Evolutionary conservation across 1,139 yeast genomes (phyloP).

Genomic region (Lodderomyces margitis): DNA sequence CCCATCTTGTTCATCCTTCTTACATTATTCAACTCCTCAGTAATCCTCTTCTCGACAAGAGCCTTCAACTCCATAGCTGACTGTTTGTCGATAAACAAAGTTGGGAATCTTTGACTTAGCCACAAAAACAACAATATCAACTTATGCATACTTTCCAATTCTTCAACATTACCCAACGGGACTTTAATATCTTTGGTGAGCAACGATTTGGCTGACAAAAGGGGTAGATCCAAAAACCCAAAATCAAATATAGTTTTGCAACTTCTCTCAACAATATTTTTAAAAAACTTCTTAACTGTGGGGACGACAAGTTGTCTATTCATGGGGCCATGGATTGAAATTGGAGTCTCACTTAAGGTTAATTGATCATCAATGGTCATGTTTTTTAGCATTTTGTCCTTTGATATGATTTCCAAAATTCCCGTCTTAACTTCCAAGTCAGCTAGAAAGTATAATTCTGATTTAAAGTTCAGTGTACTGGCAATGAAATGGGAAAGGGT

Average conservation of each 20-base stretch:
- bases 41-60: conserved; percentile 62
- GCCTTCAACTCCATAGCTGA: conserved; percentile 70
- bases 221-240: conserved; percentile 31
- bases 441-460: conserved; percentile 37
- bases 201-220: conserved; percentile 25
- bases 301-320: conserved; percentile 14
- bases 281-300: conserved; percentile 32
- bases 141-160: conserved; percentile 70
- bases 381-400: conserved; percentile 24
- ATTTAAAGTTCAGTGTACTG: conserved; percentile 27
- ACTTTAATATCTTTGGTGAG: conserved; percentile 20
- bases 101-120: conserved; percentile 86
- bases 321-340: conserved; percentile 28
- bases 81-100: conserved; percentile 71
- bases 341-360: conserved; percentile 59
- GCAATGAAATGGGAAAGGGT: conserved; percentile 49
- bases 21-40: conserved; percentile 53
- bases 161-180: conserved; percentile 39
- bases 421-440: conserved; percentile 44
- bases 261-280: conserved; percentile 35
- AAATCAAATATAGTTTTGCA: conserved; percentile 46
- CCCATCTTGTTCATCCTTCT: conserved; percentile 21
- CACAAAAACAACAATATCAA: conserved; percentile 71
- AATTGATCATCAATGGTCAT: conserved; percentile 53
- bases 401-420: conserved; percentile 46